Evolutionary conservation across 768 basidiomycete species (phyloP).

Genomic region (Clathrus columnatus): DNA sequence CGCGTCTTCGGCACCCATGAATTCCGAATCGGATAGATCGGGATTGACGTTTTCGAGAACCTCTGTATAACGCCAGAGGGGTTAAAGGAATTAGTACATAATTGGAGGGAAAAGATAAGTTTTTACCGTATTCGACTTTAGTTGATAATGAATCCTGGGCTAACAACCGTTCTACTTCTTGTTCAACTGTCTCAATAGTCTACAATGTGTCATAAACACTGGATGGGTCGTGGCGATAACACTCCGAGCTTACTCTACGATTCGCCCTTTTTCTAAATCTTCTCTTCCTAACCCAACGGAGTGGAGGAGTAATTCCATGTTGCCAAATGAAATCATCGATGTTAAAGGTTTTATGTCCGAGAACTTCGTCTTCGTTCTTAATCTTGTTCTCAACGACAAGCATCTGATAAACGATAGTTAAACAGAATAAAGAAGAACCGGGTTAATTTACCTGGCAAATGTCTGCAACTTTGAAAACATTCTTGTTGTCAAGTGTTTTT

Average conservation of each 20-base stretch:
- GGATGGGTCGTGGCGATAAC: background rate
- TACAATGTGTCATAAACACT: constrained; percentile 21
- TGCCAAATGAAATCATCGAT: constrained; percentile 97
- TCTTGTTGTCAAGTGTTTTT: constrained; percentile 92
- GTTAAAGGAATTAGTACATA: background rate
- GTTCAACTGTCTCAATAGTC: constrained; percentile 93
- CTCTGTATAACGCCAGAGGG: constrained; percentile 34
- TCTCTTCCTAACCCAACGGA: constrained; percentile 84
- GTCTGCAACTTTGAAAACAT: constrained; percentile 98
- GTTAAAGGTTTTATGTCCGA: constrained; percentile 62
- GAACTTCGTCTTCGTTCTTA: constrained; percentile 57
- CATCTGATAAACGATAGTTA: constrained; percentile 49
- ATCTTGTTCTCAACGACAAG: constrained; percentile 76
- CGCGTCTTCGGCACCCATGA: constrained; percentile 56
- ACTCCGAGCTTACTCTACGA: constrained; percentile 45
- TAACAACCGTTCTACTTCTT: constrained; percentile 82
- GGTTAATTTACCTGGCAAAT: constrained; percentile 74
- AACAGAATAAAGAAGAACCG: constrained; percentile 10
- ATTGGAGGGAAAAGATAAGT: background rate
- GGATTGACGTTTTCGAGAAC: constrained; percentile 87
- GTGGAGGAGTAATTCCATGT: constrained; percentile 89
- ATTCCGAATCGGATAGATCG: constrained; percentile 84
- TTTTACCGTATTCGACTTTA: constrained; percentile 69
- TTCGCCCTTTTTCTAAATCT: constrained; percentile 89
- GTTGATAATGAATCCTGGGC: constrained; percentile 69